Base-by-base conservation (phyloP, 2,329 filamentous ascomycete genomes). In the Chaetomium olivaceum region DNA sequence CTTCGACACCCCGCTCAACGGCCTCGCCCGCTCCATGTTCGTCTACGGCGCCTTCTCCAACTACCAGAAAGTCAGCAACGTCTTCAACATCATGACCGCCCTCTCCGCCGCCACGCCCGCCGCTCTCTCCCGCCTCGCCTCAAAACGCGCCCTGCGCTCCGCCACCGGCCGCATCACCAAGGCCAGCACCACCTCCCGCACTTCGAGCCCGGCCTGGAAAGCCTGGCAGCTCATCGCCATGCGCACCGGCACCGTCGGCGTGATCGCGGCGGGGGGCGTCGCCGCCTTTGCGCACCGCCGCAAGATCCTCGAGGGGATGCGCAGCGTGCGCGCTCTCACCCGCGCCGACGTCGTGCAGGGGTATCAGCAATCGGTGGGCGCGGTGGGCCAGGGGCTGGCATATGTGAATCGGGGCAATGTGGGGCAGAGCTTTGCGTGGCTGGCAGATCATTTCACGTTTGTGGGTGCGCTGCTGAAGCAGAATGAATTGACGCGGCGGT, bases 1-100 rank as follows among this genome's bases (percentile, higher is more conserved):
- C 7, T 95, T 95, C 72, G 92, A 96, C 76, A 96, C 93, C 0
- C 93, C 93, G 0, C 96, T 89, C 77, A 87, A 92, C 64, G 89
- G 89, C 7, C 82, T 87, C 19, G 82, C 84, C 2, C 77, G 84
- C 14, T 83, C 82, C 58, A 85, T 87, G 83, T 86, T 87, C 67
- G 84, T 86, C 54, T 87, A 87, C 68, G 84, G 84, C 54, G 84
- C 84, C 36, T 86, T 87, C 63, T 85, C 82, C 59, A 85, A 86
- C 74, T 87, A 86, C 71, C 80, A 83, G 65, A 86, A 85, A 64
- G 81, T 87, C 68, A 83, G 79, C 73, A 79, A 77, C 56, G 82
- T 86, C 46, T 86, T 85, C 76, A 86, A 85, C 65, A 80, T 84
- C 71, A 84, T 86, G 81, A 83, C 83, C 0, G 82, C 83, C 0